A percentile compares a stretch with the other conserved stretches of the same genome.
phyloP scores from a whole-genome alignment of 495 filamentous ascomycete genomes.

The Xylaria nigripes region DNA sequence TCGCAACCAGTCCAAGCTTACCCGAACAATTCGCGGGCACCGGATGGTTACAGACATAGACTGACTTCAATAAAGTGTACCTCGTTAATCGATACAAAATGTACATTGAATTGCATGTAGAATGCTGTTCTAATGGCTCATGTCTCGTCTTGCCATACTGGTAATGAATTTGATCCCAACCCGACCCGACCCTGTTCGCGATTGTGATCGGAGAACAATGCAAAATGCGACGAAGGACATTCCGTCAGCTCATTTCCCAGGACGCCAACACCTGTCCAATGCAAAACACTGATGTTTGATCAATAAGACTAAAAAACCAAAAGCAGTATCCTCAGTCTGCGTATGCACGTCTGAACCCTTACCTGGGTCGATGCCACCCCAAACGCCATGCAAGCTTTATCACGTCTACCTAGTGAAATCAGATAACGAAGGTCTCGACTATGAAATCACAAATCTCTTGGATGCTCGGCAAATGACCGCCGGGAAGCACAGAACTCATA shows the following conservation, averaged over 20 bases:
- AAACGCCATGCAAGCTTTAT: slow-evolving; percentile 2
- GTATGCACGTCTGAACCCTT: not conserved
- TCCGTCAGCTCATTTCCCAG: slow-evolving; percentile 6
- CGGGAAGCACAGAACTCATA: slow-evolving; percentile 19
- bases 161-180: not conserved
- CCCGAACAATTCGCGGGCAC: not conserved
- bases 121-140: slow-evolving; percentile 12
- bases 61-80: not conserved
- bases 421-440: slow-evolving; percentile 35
- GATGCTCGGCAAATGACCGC: slow-evolving; percentile 32
- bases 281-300: slow-evolving; percentile 8
- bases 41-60: not conserved
- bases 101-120: slow-evolving; percentile 8
- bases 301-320: slow-evolving; percentile 6
- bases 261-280: slow-evolving; percentile 5
- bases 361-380: not conserved
- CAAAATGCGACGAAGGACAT: slow-evolving; percentile 3
- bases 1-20: no score
- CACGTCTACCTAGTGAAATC: slow-evolving; percentile 9
- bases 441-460: slow-evolving; percentile 39
- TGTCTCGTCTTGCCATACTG: not conserved
- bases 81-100: not conserved
- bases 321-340: not conserved
- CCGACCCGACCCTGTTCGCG: not conserved
- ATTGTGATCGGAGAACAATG: slow-evolving; percentile 1